Percentiles rank a stretch among this genome's conserved stretches.
These are phyloP conservation scores for Odontarrhena argentea DNA, from an alignment of 345 rosid genomes.

Conservation along the genomic window DNA sequence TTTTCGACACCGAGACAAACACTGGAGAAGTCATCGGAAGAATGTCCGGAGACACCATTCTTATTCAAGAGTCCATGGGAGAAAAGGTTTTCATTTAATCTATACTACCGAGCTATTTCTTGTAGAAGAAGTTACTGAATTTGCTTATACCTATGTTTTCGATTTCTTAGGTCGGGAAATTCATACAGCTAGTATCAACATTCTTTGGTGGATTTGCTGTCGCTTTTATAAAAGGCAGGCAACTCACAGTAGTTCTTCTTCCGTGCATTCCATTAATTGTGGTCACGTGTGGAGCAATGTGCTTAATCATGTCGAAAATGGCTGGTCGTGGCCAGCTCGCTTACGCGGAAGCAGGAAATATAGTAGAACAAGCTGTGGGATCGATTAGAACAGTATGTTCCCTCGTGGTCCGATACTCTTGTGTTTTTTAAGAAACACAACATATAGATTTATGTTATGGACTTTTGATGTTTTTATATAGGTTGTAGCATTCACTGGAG, in stretches of 20 bases:
- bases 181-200: slow-evolving; percentile 55
- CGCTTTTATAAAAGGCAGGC: slow-evolving; percentile 63
- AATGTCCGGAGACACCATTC: slow-evolving; percentile 69
- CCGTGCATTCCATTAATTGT: slow-evolving; percentile 58
- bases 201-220: slow-evolving; percentile 58
- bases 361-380: slow-evolving; percentile 70
- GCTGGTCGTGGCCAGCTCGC: slow-evolving; percentile 63
- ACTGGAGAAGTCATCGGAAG: slow-evolving; percentile 82
- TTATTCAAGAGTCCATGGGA: slow-evolving; percentile 31
- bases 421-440: background rate
- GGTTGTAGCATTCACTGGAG: too few relatives aligned
- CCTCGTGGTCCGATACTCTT: background rate
- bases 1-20: slow-evolving; percentile 72
- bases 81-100: slow-evolving; percentile 30
- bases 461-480: background rate
- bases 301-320: slow-evolving; percentile 51
- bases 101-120: background rate
- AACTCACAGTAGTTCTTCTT: slow-evolving; percentile 52
- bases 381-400: slow-evolving; percentile 70
- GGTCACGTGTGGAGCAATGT: slow-evolving; percentile 50
- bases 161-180: slow-evolving; percentile 61
- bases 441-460: background rate
- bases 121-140: background rate
- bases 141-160: background rate
- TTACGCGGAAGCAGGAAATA: slow-evolving; percentile 68